A percentile compares a stretch with the other conserved stretches of the same genome.
Conservation (phyloP, 1,139 yeast genomes). For the Yamadazyma buinensis region DNA sequence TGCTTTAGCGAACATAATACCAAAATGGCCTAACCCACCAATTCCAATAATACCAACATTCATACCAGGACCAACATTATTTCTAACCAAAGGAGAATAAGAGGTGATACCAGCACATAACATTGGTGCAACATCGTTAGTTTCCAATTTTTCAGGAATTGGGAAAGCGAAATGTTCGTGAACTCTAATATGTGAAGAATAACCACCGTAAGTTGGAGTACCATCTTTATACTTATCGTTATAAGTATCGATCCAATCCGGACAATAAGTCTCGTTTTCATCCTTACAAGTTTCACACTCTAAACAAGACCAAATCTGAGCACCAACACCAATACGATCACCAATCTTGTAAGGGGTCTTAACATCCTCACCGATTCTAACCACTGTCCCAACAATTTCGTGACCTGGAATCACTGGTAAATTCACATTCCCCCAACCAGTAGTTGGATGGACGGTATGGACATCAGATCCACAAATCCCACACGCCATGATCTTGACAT, state of each 20-base stretch:
- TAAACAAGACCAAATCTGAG: conserved; percentile 44
- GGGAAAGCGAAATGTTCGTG: conserved; percentile 49
- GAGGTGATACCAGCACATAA: conserved; percentile 65
- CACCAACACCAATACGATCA: conserved; percentile 60
- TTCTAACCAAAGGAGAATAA: conserved; percentile 46
- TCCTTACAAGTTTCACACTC: conserved; percentile 42
- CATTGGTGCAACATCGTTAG: conserved; percentile 55
- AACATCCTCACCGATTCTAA: conserved; percentile 45
- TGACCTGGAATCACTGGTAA: conserved; percentile 32
- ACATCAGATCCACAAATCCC: conserved; percentile 62
- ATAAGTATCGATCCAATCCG: conserved; percentile 39
- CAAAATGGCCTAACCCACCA: conserved; percentile 41
- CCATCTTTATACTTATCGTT: conserved; percentile 29
- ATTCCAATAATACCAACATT: conserved; percentile 43
- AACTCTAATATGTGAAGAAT: conserved; percentile 49
- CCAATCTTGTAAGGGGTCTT: conserved; percentile 42
- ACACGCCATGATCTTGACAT: conserved; percentile 45
- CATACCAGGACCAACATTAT: conserved; percentile 25
- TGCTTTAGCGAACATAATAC: conserved; percentile 35
- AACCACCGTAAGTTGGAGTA: conserved; percentile 51
- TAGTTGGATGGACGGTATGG: conserved; percentile 34
- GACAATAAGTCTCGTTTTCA: conserved; percentile 48
- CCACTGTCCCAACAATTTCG: conserved; percentile 52
- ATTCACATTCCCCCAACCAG: conserved; percentile 31
- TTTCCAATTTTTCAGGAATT: conserved; percentile 47